phyloP scores from a whole-genome alignment of 2,329 filamentous ascomycete species.

The Aspergillus brunneoviolaceus region DNA sequence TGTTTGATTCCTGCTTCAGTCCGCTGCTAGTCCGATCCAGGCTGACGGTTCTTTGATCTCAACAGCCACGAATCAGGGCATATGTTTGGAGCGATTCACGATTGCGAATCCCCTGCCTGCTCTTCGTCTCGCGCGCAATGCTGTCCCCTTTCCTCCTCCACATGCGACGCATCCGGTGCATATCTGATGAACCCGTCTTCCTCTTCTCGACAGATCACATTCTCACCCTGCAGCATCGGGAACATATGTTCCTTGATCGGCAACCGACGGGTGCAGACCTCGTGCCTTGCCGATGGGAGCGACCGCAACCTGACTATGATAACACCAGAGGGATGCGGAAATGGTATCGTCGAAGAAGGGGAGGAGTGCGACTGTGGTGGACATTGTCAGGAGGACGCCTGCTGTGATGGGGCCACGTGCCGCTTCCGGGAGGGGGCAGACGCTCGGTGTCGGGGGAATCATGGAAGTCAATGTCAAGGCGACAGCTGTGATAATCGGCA shows the following conservation, averaged over 20 bases:
- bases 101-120: conserved; percentile 56
- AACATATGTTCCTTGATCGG: conserved; percentile 83
- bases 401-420: conserved; percentile 22
- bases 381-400: conserved; percentile 24
- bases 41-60: no score
- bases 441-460: conserved; percentile 15
- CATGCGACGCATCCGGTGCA: conserved; percentile 68
- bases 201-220: conserved; percentile 64
- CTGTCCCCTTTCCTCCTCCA: conserved; percentile 66
- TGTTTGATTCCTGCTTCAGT: background rate
- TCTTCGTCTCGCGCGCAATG: conserved; percentile 56
- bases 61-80: conserved; percentile 77
- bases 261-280: conserved; percentile 66
- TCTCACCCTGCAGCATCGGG: conserved; percentile 81
- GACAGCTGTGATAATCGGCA: conserved; percentile 4
- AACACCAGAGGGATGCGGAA: conserved; percentile 61
- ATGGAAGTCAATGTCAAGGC: conserved; percentile 11
- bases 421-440: conserved; percentile 11
- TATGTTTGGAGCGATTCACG: conserved; percentile 78
- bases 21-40: no score
- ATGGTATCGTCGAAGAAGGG: conserved; percentile 84
- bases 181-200: conserved; percentile 63
- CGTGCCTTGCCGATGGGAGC: conserved; percentile 68
- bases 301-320: conserved; percentile 31
- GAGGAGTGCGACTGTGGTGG: conserved; percentile 89